Base-by-base conservation (phyloP, 225 moss, liverwort and hornwort species). In the Pseudoscleropodium purum region DNA sequence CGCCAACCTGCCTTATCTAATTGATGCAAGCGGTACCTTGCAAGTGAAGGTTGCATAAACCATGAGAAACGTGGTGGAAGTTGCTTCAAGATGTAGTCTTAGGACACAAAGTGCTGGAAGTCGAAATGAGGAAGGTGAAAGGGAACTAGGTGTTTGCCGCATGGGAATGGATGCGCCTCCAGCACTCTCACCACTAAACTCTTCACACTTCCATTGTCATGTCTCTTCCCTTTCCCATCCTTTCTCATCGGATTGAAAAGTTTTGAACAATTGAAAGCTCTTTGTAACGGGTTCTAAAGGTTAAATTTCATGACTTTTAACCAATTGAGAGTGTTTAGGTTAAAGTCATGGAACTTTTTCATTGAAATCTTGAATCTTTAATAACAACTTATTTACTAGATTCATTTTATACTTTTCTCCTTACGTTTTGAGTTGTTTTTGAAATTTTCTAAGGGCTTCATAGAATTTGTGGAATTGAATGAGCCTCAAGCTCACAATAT, bases 161-260 rank as follows among this genome's bases (percentile, higher is more conserved):
- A 86, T 91, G 87, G 88, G 89, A 93, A 91, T 87, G 70, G 91
- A 89, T 92, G 91, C 57, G 91, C 87, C 92, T 92, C 91, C 61
- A 64, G 18, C 85, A 62, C 85, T 92, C 90, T 82, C 87, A 63
- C 37, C 43, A 21, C 31, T 84, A 5, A 80, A 79, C 41, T 47
- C 65, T 49, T 68, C 84, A 59, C 52, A 41, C 84, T 86, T 86
- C 79, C 36, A 31, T 19, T 83, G 33, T 82, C 79, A 83, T 60
- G 79, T 79, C 92, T 54, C 74, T 90, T 86, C 79, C 88, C 39
- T n/a, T 91, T 68, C 61, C 49, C 67, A 60, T 76, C 47, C 33
- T 78, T 61, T 14, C 59, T 75, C 62, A 37, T 37, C 2, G 8
- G 63, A 84, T 36, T 31, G 39, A 73, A 37, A 62, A 75, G 47